Evolutionary conservation across 2,329 filamentous ascomycete species (phyloP).

Genomic region (Onygenales sp.): DNA sequence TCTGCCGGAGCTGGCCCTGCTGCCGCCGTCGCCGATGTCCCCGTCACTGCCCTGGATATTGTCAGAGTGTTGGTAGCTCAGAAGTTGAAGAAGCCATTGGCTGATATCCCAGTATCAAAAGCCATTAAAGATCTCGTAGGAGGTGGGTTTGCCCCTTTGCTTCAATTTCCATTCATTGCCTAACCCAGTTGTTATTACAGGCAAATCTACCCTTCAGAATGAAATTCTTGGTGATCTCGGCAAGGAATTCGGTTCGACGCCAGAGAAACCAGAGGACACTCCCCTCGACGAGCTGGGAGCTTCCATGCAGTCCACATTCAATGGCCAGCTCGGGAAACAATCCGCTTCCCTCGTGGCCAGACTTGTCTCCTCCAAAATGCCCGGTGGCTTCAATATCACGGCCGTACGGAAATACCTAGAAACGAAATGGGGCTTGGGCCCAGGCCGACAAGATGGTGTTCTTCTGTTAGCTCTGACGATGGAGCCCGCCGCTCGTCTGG

Average conservation of each 20-base stretch:
- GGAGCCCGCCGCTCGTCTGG: conserved; percentile 81
- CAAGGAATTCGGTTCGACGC: conserved; percentile 96
- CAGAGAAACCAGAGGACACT: conserved; percentile 96
- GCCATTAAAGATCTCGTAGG: conserved; percentile 98
- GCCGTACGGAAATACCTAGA: conserved; percentile 90
- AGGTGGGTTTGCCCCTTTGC: conserved; percentile 51
- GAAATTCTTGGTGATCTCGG: conserved; percentile 96
- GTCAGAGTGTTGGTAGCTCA: conserved; percentile 84
- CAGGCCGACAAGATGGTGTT: conserved; percentile 84
- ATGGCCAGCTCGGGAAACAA: conserved; percentile 95
- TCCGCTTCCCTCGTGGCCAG: conserved; percentile 87
- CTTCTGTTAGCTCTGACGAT: conserved; percentile 82
- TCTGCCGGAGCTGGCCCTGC: conserved; percentile 72
- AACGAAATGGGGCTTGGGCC: conserved; percentile 78
- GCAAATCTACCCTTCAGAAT: conserved; percentile 97
- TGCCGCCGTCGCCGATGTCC: conserved; percentile 73
- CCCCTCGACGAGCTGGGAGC: conserved; percentile 91
- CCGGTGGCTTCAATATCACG: conserved; percentile 98
- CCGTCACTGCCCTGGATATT: conserved; percentile 81
- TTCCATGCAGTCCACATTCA: conserved; percentile 96
- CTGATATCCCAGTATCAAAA: conserved; percentile 86
- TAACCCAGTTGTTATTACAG: conserved; percentile 35
- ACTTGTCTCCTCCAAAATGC: conserved; percentile 98
- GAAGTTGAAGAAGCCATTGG: conserved; percentile 89
- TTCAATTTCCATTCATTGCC: neutral